Base-by-base conservation (phyloP, 1,284 basidiomycete species). In the Meira miltonrushii region DNA sequence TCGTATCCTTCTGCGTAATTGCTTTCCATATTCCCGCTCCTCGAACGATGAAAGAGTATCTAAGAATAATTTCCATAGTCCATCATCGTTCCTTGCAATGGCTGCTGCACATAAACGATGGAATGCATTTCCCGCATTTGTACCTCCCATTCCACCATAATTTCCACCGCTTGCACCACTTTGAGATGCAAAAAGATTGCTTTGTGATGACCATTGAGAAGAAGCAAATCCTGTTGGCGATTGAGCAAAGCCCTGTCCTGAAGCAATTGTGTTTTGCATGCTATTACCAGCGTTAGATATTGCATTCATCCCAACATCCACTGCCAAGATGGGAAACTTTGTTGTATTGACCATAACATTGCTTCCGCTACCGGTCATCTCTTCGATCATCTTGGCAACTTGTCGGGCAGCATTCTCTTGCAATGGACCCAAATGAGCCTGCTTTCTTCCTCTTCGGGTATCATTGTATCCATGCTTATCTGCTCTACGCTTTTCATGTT, bases 51-150 rank as follows among this genome's bases (percentile, higher is more conserved):
- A 39, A 4, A 53, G 17, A 19, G 17, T 33, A n/a, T 53, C 50
- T 19, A 53, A 23, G 28, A 53, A 53, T 21, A 53, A 41, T 15
- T 53, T 53, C 50, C 50, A 53, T 2, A 53, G 28, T 53, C 39
- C 38, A 19, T 53, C 50, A 41, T 53, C 50, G 6, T n/a, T 13
- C 28, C 37, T 53, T 19, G 50, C 50, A n/a, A 39, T 39, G 17
- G 38, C 39, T 21, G 50, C 50, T 53, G 50, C 50, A 41, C 50
- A 53, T n/a, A 53, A 25, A 40, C 50, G 2, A 21, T 39, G 12
- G 37, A 53, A 53, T 13, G 19, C n/a, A 44, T 17, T 44, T 44
- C 43, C 43, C 28, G 28, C 28, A 33, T 33, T 33, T 33, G 28
- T 8, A 4, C 28, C 28, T 33, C n/a, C n/a, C n/a, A n/a, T n/a